Conservation (phyloP, 2,329 filamentous ascomycete species). For the Aspergillus vadensis region DNA sequence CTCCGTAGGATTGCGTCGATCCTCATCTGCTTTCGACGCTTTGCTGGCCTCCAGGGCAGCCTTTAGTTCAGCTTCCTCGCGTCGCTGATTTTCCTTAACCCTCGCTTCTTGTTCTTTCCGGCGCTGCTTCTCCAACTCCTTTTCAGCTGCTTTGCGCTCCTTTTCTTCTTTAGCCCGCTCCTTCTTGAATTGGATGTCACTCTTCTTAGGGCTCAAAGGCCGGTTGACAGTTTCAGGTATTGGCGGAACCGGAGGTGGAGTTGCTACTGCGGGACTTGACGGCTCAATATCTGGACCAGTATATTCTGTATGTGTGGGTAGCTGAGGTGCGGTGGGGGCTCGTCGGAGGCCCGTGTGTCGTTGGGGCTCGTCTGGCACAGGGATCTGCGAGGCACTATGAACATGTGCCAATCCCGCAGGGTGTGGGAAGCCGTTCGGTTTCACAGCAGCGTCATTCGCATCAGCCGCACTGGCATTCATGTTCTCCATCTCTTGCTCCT, state of each 20-base stretch:
- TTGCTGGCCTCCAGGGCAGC: constrained; percentile 68
- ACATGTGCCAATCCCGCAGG: constrained; percentile 41
- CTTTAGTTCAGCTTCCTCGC: constrained; percentile 63
- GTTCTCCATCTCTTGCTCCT: constrained; percentile 82
- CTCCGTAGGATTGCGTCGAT: constrained; percentile 38
- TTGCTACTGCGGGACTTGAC: constrained; percentile 23
- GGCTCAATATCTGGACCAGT: constrained; percentile 24
- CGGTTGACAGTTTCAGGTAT: constrained; percentile 37
- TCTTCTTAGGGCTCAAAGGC: constrained; percentile 57
- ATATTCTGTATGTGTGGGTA: constrained; percentile 49
- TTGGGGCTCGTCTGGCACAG: constrained; percentile 39
- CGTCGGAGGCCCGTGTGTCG: constrained; percentile 35
- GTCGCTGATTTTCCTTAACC: constrained; percentile 49
- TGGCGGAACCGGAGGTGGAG: constrained; percentile 30
- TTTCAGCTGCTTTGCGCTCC: constrained; percentile 54
- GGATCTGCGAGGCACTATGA: constrained; percentile 42
- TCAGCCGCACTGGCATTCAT: constrained; percentile 46
- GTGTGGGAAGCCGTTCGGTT: constrained; percentile 35
- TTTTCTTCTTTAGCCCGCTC: constrained; percentile 62
- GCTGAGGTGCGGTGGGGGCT: constrained; percentile 47
- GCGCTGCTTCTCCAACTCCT: constrained; percentile 54
- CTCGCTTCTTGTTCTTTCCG: constrained; percentile 60
- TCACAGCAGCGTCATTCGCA: constrained; percentile 29
- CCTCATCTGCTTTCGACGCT: constrained; percentile 59
- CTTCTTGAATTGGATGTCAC: constrained; percentile 69